phyloP scores from a whole-genome alignment of 495 filamentous ascomycete species.

The Parathielavia hyrcaniae region DNA sequence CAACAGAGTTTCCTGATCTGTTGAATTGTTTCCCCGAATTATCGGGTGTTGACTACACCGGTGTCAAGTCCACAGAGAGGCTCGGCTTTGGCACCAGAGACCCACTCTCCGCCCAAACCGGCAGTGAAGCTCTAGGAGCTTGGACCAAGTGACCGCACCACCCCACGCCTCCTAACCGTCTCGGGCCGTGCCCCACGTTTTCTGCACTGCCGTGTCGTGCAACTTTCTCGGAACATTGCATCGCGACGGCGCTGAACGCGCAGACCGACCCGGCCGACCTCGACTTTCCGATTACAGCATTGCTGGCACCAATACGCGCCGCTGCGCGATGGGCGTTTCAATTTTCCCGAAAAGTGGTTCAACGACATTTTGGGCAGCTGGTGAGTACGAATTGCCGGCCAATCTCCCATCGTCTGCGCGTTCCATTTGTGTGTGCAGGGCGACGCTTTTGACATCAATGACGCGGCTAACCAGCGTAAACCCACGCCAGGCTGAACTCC shows the following conservation, averaged over 20 bases:
- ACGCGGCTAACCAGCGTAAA: background rate
- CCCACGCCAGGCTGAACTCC: background rate
- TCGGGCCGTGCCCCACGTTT: conserved; percentile 2
- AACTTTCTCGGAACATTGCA: background rate
- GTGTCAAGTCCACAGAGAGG: background rate
- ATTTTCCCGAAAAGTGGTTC: conserved; percentile 7
- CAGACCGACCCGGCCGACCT: background rate
- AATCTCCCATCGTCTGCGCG: background rate
- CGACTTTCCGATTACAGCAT: background rate
- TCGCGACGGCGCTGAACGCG: background rate
- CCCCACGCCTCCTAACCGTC: conserved; percentile 1
- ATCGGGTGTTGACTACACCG: no score
- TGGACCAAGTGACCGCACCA: background rate
- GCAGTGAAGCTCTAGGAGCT: conserved; percentile 4
- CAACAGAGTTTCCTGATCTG: background rate
- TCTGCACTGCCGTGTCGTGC: conserved; percentile 1
- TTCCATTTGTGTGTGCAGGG: background rate
- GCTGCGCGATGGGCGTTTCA: conserved; percentile 32
- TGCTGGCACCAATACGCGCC: conserved; percentile 18
- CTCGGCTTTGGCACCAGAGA: background rate
- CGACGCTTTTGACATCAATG: background rate
- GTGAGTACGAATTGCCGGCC: conserved; percentile 17
- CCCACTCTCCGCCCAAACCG: background rate
- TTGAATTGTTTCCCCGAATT: background rate
- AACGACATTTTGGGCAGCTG: conserved; percentile 20